These are phyloP conservation scores for Polyporus arcularius DNA, from an alignment of 768 basidiomycete species.

Conservation along the genomic window DNA sequence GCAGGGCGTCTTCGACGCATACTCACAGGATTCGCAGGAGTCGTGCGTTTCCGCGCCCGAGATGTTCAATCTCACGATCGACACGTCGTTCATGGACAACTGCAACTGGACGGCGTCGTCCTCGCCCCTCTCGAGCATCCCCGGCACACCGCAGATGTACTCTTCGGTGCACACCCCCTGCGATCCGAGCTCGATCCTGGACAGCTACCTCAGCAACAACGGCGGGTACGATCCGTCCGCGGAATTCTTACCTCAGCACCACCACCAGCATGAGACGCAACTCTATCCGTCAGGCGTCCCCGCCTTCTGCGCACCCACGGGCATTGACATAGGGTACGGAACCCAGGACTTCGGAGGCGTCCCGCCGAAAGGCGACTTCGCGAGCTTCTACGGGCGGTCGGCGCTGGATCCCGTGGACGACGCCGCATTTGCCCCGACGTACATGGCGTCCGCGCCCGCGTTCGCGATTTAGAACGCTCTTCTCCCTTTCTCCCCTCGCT, in stretches of 20 bases:
- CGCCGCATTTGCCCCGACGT: constrained; percentile 17
- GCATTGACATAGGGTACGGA: constrained; percentile 17
- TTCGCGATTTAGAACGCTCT: constrained; percentile 25
- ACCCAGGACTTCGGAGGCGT: constrained; percentile 8
- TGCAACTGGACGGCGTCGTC: constrained; percentile 20
- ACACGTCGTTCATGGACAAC: constrained; percentile 23
- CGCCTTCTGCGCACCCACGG: constrained; percentile 8
- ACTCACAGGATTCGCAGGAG: constrained; percentile 14
- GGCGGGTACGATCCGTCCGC: constrained; percentile 18
- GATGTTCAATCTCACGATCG: constrained; percentile 20
- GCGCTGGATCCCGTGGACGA: constrained; percentile 16
- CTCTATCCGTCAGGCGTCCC: constrained; percentile 8
- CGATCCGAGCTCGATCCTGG: constrained; percentile 10
- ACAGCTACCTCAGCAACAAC: constrained; percentile 11
- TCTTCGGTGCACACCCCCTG: constrained; percentile 11
- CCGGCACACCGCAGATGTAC: constrained; percentile 26
- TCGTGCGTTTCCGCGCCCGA: constrained; percentile 11
- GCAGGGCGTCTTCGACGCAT: constrained; percentile 22
- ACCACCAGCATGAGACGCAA: constrained; percentile 5
- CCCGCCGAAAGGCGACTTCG: constrained; percentile 18
- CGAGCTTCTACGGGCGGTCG: constrained; percentile 22
- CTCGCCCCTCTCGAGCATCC: constrained; percentile 29
- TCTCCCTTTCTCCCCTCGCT: constrained; percentile 19
- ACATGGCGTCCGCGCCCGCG: constrained; percentile 18
- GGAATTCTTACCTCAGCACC: constrained; percentile 24